Evolutionary conservation across 768 basidiomycete species (phyloP), one percentile per base, ranked within the genome.

Genomic region (Naganishia onofrii): DNA sequence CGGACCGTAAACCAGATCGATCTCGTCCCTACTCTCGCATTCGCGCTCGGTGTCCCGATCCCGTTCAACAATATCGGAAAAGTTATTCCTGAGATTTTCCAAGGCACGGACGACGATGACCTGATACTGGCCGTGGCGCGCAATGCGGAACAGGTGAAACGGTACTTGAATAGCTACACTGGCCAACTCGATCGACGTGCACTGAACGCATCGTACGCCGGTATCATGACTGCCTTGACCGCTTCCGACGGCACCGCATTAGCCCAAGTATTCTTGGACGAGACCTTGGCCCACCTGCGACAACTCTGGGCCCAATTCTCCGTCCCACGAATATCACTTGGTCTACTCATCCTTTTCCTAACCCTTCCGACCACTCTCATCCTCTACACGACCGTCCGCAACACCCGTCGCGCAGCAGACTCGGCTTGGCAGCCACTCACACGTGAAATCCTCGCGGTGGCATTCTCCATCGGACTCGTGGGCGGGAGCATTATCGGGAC

Each of bases 281-380:
- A 84, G 57, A 81, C 84, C 21, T 42, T 63, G 4, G 28, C 15
- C 26, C 60, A 83, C 1, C 94, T 94, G 76, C 89, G 94, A 8
- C 81, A 85, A 15, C 87, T 97, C 67, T 99, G 96, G 96, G 95
- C 96, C 0, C 91, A 92, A 76, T 98, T 99, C 84, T 91, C 93
- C 73, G 83, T 89, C 3, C 75, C 86, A 0, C 83, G 91, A 17
- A 97, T 98, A 85, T 80, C 83, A 4, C 82, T 89, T 31, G 96
- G 95, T 0, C 80, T 95, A 12, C 74, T 79, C 0, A 80, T 91
- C 29, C 84, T 94, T 32, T 83, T 82, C 0, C 78, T 88, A 28
- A 84, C 87, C 36, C 78, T 88, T 0, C 74, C 86, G 7, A 85
- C 88, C 0, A 82, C 85, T 1, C 86, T 86, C 84, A 82, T 84